Evolutionary conservation across 371 early-diverging fungal genomes (phyloP), one percentile per base, ranked within the genome.

Genomic region (Encephalitozoon intestinalis): DNA sequence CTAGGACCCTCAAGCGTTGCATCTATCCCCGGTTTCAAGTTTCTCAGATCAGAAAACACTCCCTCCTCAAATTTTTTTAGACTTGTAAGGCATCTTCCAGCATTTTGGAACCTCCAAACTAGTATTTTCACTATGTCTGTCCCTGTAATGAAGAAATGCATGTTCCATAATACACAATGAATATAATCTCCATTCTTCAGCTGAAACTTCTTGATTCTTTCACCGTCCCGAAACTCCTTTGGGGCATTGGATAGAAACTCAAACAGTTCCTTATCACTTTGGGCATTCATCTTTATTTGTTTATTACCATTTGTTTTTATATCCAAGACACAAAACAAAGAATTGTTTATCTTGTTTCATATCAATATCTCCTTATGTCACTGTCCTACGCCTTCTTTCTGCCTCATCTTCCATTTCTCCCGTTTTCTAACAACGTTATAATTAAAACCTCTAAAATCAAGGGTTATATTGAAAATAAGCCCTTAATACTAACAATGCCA

Each of bases 21-120:
- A 84, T 95, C 95, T 21, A 90, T 88, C 21, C 96, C 96, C 9
- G 96, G 95, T 86, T 97, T 97, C 51, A 99, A 86, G 79, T 94
- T 94, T 54, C 99, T 87, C 76, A 99, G 87, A 81, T 99, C 99
- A 54, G 85, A 85, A 82, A 99, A 98, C 15, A 99, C 90, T 63
- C 97, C 99, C 83, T 97, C 99, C 83, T 97, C 97, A 84, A 98
- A 97, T 87, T 98, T 98, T 82, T 96, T 96, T 72, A 91, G 85
- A 77, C 91, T 91, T 44, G 84, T 85, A 26, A 97, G 90, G 9
- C 91, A 92, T 21, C 97, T 69, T 86, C 64, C 92, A 89, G 84
- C 92, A 89, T 67, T 90, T 63, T 92, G 90, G 82, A 96, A 96
- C 40, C 97, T 90, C 83, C 91, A 94, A 21, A 91, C 89, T 1